These are phyloP conservation scores for Viola odorata DNA, from an alignment of 345 rosid species.

Conservation along the genomic window DNA sequence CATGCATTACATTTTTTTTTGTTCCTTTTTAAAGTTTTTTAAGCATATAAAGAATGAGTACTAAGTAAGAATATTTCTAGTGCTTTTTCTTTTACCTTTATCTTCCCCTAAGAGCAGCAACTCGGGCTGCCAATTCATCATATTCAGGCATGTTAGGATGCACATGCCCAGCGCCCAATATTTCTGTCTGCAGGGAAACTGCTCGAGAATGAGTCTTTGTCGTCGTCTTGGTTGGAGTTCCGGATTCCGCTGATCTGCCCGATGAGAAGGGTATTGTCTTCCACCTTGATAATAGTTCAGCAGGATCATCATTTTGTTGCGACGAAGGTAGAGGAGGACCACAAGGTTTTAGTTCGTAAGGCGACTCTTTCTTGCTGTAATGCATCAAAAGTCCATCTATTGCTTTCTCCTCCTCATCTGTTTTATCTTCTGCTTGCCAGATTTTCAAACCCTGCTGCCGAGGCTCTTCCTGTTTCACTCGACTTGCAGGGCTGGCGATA, in stretches of 20 bases:
- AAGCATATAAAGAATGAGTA: neutral
- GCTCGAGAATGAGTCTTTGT: constrained; percentile 26
- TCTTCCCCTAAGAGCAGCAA: constrained; percentile 36
- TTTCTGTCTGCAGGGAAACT: constrained; percentile 27
- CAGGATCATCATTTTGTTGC: constrained; percentile 9
- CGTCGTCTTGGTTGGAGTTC: neutral
- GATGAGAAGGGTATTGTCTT: constrained; percentile 17
- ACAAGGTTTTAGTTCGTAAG: constrained; percentile 8
- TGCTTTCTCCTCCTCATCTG: constrained; percentile 29
- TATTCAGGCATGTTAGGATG: constrained; percentile 59
- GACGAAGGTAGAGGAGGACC: constrained; percentile 13
- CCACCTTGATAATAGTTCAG: neutral
- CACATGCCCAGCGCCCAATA: constrained; percentile 22
- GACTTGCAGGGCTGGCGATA: neutral
- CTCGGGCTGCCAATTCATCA: constrained; percentile 41
- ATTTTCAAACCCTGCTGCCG: neutral
- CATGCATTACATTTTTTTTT: neutral
- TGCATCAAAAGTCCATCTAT: constrained; percentile 36
- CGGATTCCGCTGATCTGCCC: constrained; percentile 16
- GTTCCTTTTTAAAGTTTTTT: neutral
- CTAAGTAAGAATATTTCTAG: neutral
- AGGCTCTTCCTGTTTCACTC: constrained; percentile 6
- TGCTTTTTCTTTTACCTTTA: constrained; percentile 1
- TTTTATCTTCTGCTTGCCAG: constrained; percentile 4
- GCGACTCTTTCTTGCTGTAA: constrained; percentile 31